phyloP scores from a whole-genome alignment of 495 filamentous ascomycete species.

The Melanomma pulvis-pyrius region DNA sequence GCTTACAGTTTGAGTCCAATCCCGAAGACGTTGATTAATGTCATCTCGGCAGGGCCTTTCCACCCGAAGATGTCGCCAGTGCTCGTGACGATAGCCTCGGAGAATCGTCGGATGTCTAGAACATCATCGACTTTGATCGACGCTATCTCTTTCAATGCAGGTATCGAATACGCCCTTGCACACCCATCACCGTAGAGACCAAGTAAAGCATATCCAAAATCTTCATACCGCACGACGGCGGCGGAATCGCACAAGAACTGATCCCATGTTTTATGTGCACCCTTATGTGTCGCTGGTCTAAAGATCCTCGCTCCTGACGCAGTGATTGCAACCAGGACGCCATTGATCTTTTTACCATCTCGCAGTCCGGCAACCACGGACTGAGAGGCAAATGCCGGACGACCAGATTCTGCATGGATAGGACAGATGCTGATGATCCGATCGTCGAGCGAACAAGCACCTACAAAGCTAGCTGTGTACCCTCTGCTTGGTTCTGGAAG shows the following conservation, averaged over 20 bases:
- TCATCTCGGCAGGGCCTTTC: conserved; percentile 86
- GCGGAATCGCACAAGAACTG: conserved; percentile 78
- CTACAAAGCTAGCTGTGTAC: conserved; percentile 74
- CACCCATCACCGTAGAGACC: conserved; percentile 80
- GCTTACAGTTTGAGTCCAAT: conserved; percentile 61
- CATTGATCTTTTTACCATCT: conserved; percentile 69
- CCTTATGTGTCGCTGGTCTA: conserved; percentile 80
- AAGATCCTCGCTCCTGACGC: conserved; percentile 77
- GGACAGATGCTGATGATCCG: conserved; percentile 75
- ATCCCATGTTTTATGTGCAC: conserved; percentile 86
- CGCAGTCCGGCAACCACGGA: conserved; percentile 70
- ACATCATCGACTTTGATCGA: conserved; percentile 60
- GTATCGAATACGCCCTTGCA: conserved; percentile 79
- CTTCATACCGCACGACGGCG: conserved; percentile 68
- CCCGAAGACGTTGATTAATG: conserved; percentile 79
- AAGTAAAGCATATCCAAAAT: conserved; percentile 75
- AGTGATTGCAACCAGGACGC: conserved; percentile 70
- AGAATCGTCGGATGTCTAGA: conserved; percentile 72
- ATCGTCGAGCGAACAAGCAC: conserved; percentile 67
- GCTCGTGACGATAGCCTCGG: conserved; percentile 67
- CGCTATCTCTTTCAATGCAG: conserved; percentile 83
- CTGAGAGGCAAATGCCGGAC: conserved; percentile 73
- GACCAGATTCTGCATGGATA: conserved; percentile 75
- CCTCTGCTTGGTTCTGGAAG: conserved; percentile 68
- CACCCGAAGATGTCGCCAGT: conserved; percentile 83